Percentiles rank a stretch among this genome's conserved stretches.
These are phyloP conservation scores for Limonomyces culmigenus DNA, from an alignment of 1,284 basidiomycete species.

Conservation along the genomic window DNA sequence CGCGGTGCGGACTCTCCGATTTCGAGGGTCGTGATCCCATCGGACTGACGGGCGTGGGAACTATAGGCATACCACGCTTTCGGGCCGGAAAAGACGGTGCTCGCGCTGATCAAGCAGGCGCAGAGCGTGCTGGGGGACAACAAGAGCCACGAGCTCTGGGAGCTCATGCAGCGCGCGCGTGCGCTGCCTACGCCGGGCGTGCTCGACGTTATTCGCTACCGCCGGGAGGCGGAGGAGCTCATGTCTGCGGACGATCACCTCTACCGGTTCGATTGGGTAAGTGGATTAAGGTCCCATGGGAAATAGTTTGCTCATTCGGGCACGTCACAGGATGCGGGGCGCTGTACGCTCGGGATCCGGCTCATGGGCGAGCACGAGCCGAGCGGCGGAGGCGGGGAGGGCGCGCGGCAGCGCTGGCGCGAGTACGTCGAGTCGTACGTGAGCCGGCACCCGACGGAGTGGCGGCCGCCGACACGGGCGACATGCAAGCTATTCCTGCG, in stretches of 20 bases:
- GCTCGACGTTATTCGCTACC: slow-evolving; percentile 77
- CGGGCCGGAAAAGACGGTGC: slow-evolving; percentile 88
- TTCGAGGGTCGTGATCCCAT: neutral
- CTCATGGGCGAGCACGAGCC: slow-evolving; percentile 70
- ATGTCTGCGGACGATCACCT: slow-evolving; percentile 82
- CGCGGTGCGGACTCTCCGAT: slow-evolving; percentile 35
- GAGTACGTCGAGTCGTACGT: slow-evolving; percentile 83
- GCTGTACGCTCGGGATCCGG: slow-evolving; percentile 56
- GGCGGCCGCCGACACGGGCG: slow-evolving; percentile 14
- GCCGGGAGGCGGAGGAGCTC: slow-evolving; percentile 78
- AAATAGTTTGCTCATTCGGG: slow-evolving; percentile 1
- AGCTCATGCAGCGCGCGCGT: slow-evolving; percentile 37
- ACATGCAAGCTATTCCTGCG: slow-evolving; percentile 13
- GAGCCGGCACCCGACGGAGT: slow-evolving; percentile 54
- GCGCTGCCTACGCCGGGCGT: slow-evolving; percentile 35
- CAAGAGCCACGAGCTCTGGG: slow-evolving; percentile 61
- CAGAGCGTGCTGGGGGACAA: slow-evolving; percentile 68
- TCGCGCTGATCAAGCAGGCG: slow-evolving; percentile 78
- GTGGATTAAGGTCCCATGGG: slow-evolving; percentile 12
- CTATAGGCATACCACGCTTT: too few relatives aligned
- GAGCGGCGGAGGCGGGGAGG: slow-evolving; percentile 40
- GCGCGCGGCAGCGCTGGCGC: slow-evolving; percentile 47
- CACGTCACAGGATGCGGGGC: slow-evolving; percentile 34
- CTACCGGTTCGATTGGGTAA: slow-evolving; percentile 85
- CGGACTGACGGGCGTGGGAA: too few relatives aligned